These are phyloP conservation scores for Rosa chinensis DNA, from an alignment of 306 rosid genomes.

Conservation along the genomic window DNA sequence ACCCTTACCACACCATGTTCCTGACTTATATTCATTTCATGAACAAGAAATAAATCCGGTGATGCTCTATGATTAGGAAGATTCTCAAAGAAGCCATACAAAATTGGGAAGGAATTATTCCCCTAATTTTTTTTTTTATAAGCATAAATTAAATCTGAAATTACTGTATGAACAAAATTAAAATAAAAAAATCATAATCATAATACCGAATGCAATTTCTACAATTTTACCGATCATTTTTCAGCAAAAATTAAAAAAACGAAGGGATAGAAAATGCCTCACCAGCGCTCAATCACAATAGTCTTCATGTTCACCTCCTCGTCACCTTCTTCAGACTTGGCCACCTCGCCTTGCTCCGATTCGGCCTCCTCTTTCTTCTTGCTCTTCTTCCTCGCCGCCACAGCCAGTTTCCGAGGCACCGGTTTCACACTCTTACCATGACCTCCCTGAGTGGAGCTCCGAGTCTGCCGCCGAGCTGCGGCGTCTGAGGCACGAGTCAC, in stretches of 20 bases:
- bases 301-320: slow-evolving; percentile 13
- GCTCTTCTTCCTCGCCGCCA: slow-evolving; percentile 5
- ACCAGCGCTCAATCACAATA: slow-evolving; percentile 58
- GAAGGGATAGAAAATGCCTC: neutral
- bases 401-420: neutral
- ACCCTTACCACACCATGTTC: neutral
- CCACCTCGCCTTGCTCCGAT: neutral
- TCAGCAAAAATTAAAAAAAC: neutral
- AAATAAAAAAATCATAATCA: neutral
- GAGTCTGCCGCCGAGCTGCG: slow-evolving; percentile 26
- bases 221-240: neutral
- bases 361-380: neutral
- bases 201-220: too few species aligned
- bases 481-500: slow-evolving; percentile 27
- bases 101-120: neutral
- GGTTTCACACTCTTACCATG: neutral
- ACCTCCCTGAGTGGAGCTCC: neutral
- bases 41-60: too few species aligned
- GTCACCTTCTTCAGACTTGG: neutral
- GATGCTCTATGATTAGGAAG: neutral
- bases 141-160: neutral
- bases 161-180: neutral
- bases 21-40: neutral
- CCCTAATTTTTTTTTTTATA: neutral
- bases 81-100: neutral